A percentile compares a stretch with the other conserved stretches of the same genome.
These are phyloP conservation scores for Trichoderma sp. DNA, from an alignment of 2,329 filamentous ascomycete species.

Conservation along the genomic window DNA sequence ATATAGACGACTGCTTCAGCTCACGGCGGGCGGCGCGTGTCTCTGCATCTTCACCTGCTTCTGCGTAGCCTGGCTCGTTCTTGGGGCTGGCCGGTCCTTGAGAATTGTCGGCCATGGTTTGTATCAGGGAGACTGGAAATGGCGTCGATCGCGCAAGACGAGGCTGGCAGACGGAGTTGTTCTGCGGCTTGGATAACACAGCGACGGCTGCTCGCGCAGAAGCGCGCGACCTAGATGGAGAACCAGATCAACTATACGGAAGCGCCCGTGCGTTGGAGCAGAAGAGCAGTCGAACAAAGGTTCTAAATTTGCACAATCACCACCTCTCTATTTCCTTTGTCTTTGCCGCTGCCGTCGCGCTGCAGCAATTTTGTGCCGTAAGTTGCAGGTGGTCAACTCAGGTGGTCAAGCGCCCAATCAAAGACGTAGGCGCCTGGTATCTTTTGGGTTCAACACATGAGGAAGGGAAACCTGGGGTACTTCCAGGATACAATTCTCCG, in stretches of 20 bases:
- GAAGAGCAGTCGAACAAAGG: not conserved
- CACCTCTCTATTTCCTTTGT: not conserved
- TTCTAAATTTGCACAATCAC: not conserved
- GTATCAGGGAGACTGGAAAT: slow-evolving; percentile 19
- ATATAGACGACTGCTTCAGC: slow-evolving; percentile 62
- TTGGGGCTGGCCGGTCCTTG: slow-evolving; percentile 40
- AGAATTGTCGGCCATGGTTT: slow-evolving; percentile 44
- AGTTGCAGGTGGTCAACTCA: slow-evolving; percentile 12
- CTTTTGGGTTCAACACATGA: not conserved
- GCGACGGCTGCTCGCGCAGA: slow-evolving; percentile 15
- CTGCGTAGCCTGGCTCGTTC: slow-evolving; percentile 32
- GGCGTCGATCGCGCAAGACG: slow-evolving; percentile 20
- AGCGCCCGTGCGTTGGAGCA: not conserved
- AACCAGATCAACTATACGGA: not conserved
- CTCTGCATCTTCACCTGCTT: slow-evolving; percentile 56
- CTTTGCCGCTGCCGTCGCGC: slow-evolving; percentile 8
- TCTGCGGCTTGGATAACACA: not conserved
- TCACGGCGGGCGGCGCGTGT: slow-evolving; percentile 62
- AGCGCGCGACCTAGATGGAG: slow-evolving; percentile 5
- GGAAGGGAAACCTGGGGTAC: not conserved
- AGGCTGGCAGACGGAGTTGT: not conserved
- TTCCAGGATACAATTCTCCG: not conserved
- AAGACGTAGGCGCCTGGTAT: not conserved
- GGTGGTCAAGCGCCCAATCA: not conserved
- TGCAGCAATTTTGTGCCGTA: slow-evolving; percentile 6